Base-by-base conservation (phyloP, 495 filamentous ascomycete species). In the Tetracladium marchalianum region DNA sequence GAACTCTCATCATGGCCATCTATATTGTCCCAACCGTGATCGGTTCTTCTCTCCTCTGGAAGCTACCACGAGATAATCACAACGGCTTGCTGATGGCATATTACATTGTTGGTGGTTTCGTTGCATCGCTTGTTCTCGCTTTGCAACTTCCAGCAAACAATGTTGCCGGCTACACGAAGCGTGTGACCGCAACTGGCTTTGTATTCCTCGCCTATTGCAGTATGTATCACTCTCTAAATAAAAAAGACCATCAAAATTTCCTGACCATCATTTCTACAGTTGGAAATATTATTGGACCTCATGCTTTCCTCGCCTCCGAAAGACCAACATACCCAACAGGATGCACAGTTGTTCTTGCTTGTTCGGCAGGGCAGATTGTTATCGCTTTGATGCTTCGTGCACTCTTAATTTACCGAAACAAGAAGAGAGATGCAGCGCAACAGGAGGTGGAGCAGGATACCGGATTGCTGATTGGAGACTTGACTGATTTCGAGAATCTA, bases 71-170 rank as follows among this genome's bases (percentile, higher is more conserved):
- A 22, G 43, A 53, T 4, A 62, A 54, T 12, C 46, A 60, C 39
- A 61, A 65, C 13, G 66, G 64, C 0, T 55, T 67, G 9, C 44
- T 69, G n/a, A 62, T 65, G 40, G 61, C 59, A 12, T 67, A 67
- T 43, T 69, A 67, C 41, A 65, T 69, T 35, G 47, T 62, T 15
- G 64, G 63, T 2, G 51, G 63, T 11, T 69, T 61, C 42, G 65
- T 67, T 13, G 64, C 60, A 41, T 62, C 62, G 5, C 41, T 67
- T 22, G 65, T 69, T 1, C 58, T 69, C 32, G 59, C 63, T 0
- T 47, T 67, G 11, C 65, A 67, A 31, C 63, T 69, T 65, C 66
- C 66, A 6, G 57, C 65, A 15, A 65, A 54, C 7, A 69, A 69
- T 46, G 50, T 65, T 1, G 62, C 60, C 39, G 65, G 66, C 9